Percentiles rank a stretch among this genome's conserved stretches.
These are phyloP conservation scores for Periglandula ipomoeae DNA, from an alignment of 2,329 filamentous ascomycete species.

Conservation along the genomic window DNA sequence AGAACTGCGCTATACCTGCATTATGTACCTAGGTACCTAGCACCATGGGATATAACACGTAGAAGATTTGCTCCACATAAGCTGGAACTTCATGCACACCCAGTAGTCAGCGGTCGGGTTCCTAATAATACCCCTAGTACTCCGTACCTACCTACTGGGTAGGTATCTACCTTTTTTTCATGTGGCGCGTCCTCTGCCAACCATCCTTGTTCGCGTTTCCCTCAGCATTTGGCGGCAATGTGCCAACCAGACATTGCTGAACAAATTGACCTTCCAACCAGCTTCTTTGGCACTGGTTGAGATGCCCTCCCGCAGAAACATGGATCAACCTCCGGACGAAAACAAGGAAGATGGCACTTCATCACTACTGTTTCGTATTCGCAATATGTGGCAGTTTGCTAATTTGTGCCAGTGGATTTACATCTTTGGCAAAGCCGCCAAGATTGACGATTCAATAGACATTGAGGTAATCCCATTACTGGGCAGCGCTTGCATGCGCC, in stretches of 20 bases:
- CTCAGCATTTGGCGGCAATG: neutral
- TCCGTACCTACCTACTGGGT: neutral
- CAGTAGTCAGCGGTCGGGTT: too few relatives aligned
- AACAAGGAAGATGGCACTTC: neutral
- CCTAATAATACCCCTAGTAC: neutral
- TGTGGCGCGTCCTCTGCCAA: neutral
- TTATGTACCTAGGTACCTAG: too few relatives aligned
- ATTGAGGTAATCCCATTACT: conserved; percentile 59
- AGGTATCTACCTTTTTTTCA: neutral
- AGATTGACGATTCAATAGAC: conserved; percentile 80
- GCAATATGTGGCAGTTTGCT: conserved; percentile 94
- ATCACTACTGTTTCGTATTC: conserved; percentile 53
- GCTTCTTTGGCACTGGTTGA: neutral
- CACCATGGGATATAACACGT: too few relatives aligned
- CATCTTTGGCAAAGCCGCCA: conserved; percentile 80
- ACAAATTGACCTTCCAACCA: neutral
- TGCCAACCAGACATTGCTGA: neutral
- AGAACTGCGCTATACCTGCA: too few relatives aligned
- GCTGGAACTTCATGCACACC: too few relatives aligned
- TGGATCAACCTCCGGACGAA: conserved; percentile 2
- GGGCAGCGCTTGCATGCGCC: neutral
- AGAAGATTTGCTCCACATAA: too few relatives aligned
- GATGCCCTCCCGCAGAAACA: conserved; percentile 10
- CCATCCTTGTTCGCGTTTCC: neutral
- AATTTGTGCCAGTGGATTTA: conserved; percentile 90